Evolutionary conservation across 108 stramenopile genomes (phyloP).

Genomic region (Chaetoceros tenuissimus): DNA sequence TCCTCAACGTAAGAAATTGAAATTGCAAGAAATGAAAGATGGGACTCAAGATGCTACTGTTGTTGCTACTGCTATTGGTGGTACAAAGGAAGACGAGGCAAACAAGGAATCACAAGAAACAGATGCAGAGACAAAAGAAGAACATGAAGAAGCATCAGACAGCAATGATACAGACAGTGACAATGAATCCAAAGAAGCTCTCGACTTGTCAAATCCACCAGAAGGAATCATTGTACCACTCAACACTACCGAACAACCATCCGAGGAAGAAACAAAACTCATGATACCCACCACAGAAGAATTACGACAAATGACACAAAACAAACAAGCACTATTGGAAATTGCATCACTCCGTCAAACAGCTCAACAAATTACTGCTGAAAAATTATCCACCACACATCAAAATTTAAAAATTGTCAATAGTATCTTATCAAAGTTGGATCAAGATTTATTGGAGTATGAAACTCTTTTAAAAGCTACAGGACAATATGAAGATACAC

Average conservation of each 20-base stretch:
- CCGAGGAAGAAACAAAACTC: neutral
- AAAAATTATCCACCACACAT: constrained; percentile 55
- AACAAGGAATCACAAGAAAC: constrained; percentile 19
- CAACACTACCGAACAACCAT: too few species aligned
- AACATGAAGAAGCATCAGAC: constrained; percentile 26
- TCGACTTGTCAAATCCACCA: neutral
- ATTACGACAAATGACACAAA: constrained; percentile 25
- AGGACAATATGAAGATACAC: constrained; percentile 25
- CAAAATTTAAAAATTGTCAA: constrained; percentile 55
- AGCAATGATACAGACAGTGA: constrained; percentile 9
- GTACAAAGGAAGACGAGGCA: neutral
- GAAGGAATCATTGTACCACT: constrained; percentile 3
- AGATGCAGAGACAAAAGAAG: constrained; percentile 21
- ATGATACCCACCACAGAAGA: constrained; percentile 50
- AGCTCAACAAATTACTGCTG: constrained; percentile 42
- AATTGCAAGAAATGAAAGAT: neutral
- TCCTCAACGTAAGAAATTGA: neutral
- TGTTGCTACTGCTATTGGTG: too few species aligned
- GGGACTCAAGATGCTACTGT: neutral
- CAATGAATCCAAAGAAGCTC: constrained; percentile 19
- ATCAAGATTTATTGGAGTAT: constrained; percentile 51
- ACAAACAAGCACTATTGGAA: constrained; percentile 15
- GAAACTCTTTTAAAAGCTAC: constrained; percentile 17
- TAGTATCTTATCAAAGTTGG: constrained; percentile 45
- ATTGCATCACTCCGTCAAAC: constrained; percentile 33